Percentiles rank a stretch among this genome's conserved stretches.
These are phyloP conservation scores for Camellia oleifera DNA, from an alignment of 179 eudicot species.

Conservation along the genomic window DNA sequence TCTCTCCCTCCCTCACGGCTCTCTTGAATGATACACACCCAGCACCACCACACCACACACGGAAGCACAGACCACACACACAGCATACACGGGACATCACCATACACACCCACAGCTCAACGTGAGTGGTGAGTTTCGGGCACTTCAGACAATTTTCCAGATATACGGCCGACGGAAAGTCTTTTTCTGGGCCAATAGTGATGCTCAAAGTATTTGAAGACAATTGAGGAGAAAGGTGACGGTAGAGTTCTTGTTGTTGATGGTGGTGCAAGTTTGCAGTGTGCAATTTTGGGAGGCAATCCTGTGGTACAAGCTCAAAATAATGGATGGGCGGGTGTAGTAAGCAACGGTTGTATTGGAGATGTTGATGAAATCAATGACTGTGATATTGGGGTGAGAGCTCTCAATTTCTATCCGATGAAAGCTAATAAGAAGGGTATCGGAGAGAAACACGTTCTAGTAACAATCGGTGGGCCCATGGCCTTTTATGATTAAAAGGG, in stretches of 20 bases:
- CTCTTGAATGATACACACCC: no score
- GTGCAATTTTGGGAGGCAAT: slow-evolving; percentile 54
- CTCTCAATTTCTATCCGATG: slow-evolving; percentile 47
- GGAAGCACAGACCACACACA: no score
- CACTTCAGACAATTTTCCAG: slow-evolving; percentile 52
- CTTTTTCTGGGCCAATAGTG: slow-evolving; percentile 46
- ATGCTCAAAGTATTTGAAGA: slow-evolving; percentile 58
- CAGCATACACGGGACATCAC: no score
- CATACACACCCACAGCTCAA: slow-evolving; percentile 32
- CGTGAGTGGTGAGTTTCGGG: slow-evolving; percentile 44
- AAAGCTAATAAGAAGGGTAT: slow-evolving; percentile 55
- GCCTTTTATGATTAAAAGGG: no score
- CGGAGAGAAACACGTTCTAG: slow-evolving; percentile 56
- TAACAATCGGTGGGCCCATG: slow-evolving; percentile 35
- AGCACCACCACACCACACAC: no score
- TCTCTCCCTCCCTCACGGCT: no score
- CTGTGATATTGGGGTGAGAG: slow-evolving; percentile 55
- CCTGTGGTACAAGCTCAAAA: slow-evolving; percentile 55
- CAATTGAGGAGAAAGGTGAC: slow-evolving; percentile 47
- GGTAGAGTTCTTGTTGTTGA: slow-evolving; percentile 55
- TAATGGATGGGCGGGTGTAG: slow-evolving; percentile 57
- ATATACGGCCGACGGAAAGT: slow-evolving; percentile 53
- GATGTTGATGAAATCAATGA: slow-evolving; percentile 60
- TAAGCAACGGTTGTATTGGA: slow-evolving; percentile 51
- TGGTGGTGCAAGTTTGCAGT: slow-evolving; percentile 49